Conservation (phyloP, 805 yeast species). For the Starmerella stellata region DNA sequence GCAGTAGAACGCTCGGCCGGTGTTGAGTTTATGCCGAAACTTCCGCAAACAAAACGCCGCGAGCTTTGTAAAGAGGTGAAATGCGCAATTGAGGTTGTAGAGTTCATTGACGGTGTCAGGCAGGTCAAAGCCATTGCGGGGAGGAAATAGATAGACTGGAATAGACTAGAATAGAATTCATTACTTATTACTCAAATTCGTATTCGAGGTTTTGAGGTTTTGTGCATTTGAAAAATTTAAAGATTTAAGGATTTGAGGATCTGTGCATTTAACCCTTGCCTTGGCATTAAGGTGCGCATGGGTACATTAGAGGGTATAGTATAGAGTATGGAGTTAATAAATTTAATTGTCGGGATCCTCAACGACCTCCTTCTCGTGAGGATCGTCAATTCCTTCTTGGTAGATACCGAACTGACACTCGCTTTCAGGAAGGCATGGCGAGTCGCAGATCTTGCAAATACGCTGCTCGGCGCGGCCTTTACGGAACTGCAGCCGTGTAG, state of each 20-base stretch:
- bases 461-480: constrained; percentile 87
- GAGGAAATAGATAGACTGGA: too few species aligned
- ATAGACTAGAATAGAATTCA: too few species aligned
- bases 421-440: constrained; percentile 91
- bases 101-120: constrained; percentile 33
- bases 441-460: constrained; percentile 84
- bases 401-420: constrained; percentile 91
- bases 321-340: too few species aligned
- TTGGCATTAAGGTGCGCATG: too few species aligned
- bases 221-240: too few species aligned
- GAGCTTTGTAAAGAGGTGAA: constrained; percentile 62
- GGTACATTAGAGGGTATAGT: too few species aligned
- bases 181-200: too few species aligned
- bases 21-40: constrained; percentile 52
- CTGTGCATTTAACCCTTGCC: too few species aligned
- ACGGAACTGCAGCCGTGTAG: constrained; percentile 75
- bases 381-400: constrained; percentile 94
- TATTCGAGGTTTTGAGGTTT: too few species aligned
- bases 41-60: constrained; percentile 38
- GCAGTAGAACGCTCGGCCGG: constrained; percentile 82
- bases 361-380: constrained; percentile 50
- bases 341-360: constrained; percentile 4
- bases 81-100: constrained; percentile 55
- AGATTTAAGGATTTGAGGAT: too few species aligned
- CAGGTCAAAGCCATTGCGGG: background rate